phyloP scores from a whole-genome alignment of 768 basidiomycete genomes.

The Pulveroboletus sp. region DNA sequence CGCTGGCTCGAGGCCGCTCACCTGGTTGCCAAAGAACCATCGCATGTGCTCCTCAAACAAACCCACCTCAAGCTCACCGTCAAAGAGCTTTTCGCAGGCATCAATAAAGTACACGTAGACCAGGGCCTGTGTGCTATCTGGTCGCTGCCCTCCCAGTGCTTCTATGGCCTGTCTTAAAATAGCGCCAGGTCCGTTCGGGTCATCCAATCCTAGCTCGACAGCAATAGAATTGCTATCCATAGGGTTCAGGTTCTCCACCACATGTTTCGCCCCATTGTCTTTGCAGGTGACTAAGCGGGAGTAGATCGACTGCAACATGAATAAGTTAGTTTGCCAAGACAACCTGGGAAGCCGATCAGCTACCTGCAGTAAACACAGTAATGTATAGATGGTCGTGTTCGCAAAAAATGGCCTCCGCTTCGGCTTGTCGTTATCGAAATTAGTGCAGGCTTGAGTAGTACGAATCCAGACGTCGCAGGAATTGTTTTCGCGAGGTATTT shows the following conservation, averaged over 20 bases:
- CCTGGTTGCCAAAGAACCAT: slow-evolving; percentile 89
- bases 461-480: slow-evolving; percentile 57
- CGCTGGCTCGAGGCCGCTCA: slow-evolving; percentile 28
- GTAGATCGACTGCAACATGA: slow-evolving; percentile 69
- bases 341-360: slow-evolving; percentile 1
- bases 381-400: slow-evolving; percentile 89
- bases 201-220: slow-evolving; percentile 78
- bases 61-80: slow-evolving; percentile 86
- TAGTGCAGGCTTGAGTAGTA: slow-evolving; percentile 27
- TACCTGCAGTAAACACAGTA: slow-evolving; percentile 86
- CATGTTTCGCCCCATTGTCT: slow-evolving; percentile 66
- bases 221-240: slow-evolving; percentile 77
- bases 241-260: slow-evolving; percentile 59
- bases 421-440: slow-evolving; percentile 22
- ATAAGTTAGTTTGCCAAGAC: slow-evolving; percentile 3
- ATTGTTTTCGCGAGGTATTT: background rate
- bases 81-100: slow-evolving; percentile 90
- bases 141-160: slow-evolving; percentile 46
- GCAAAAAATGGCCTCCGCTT: slow-evolving; percentile 71
- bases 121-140: slow-evolving; percentile 50
- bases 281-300: slow-evolving; percentile 84
- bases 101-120: slow-evolving; percentile 87
- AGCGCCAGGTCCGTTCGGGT: slow-evolving; percentile 69
- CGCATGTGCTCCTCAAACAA: slow-evolving; percentile 95
- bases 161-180: slow-evolving; percentile 63